phyloP scores from a whole-genome alignment of 2,329 filamentous ascomycete genomes.

The Colletotrichum sp. region DNA sequence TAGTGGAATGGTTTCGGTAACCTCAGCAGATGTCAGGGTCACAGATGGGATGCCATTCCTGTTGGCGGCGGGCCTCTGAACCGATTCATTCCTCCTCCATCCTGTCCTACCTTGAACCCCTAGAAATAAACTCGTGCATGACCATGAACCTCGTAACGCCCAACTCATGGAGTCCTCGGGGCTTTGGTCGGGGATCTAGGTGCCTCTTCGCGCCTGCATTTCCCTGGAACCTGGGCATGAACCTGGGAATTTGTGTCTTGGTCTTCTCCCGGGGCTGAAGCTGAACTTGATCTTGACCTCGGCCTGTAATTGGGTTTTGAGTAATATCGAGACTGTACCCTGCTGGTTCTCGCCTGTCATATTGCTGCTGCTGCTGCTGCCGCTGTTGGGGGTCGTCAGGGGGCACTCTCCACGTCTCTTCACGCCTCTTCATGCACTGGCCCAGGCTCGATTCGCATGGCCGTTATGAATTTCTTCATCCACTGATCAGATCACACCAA shows the following conservation, averaged over 20 bases:
- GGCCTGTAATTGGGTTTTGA: too few species aligned
- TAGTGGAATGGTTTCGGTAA: too few species aligned
- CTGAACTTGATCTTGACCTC: background rate
- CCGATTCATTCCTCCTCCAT: background rate
- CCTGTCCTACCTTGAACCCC: background rate
- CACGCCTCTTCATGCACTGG: background rate
- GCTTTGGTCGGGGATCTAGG: background rate
- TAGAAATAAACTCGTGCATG: background rate
- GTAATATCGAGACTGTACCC: too few species aligned
- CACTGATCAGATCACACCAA: background rate
- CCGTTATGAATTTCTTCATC: background rate
- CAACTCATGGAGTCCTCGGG: background rate
- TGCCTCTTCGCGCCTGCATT: background rate
- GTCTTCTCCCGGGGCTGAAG: background rate
- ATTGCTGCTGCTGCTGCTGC: too few species aligned
- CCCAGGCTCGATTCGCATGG: background rate
- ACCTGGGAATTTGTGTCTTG: background rate
- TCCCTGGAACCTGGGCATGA: background rate
- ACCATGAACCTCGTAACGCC: background rate
- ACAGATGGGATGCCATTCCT: background rate
- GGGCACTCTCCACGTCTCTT: background rate
- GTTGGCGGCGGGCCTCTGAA: background rate
- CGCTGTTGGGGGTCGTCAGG: background rate
- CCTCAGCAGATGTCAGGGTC: background rate
- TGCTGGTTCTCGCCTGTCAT: too few species aligned